These are phyloP conservation scores for Breviolum minutum DNA, from an alignment of 73 alveolate genomes.

Conservation along the genomic window DNA sequence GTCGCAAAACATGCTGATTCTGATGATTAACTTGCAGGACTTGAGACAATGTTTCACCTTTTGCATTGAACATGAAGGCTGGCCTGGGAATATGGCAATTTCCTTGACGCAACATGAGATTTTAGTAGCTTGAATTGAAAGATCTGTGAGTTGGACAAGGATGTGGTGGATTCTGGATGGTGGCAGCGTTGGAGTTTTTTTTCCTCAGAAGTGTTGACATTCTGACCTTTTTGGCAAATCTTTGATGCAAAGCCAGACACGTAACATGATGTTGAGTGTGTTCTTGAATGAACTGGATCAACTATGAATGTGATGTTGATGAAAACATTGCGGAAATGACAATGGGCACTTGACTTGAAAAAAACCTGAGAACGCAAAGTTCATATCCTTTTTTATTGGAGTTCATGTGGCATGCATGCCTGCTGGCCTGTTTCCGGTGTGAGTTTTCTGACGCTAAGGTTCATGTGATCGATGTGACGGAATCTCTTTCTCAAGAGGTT, in stretches of 20 bases:
- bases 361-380: too few relatives aligned
- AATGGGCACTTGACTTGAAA: not conserved
- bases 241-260: too few relatives aligned
- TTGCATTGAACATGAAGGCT: constrained; percentile 59
- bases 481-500: constrained; percentile 25
- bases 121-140: not conserved
- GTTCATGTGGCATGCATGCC: too few relatives aligned
- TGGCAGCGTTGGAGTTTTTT: not conserved
- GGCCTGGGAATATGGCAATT: constrained; percentile 77
- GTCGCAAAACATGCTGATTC: too few relatives aligned
- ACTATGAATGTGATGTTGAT: not conserved
- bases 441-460: not conserved
- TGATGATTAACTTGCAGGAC: not conserved
- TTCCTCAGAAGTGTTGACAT: not conserved
- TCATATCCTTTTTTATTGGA: too few relatives aligned
- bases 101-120: not conserved
- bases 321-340: too few relatives aligned
- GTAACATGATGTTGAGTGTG: too few relatives aligned
- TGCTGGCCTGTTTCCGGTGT: too few relatives aligned
- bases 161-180: too few relatives aligned
- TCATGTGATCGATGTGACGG: constrained; percentile 57
- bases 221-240: too few relatives aligned
- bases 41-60: constrained; percentile 11
- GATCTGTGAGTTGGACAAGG: too few relatives aligned
- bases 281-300: too few relatives aligned